A percentile compares a stretch with the other conserved stretches of the same genome.
Evolutionary conservation across 108 stramenopile species (phyloP).

Genomic region (Pseudonitzschia pungens): DNA sequence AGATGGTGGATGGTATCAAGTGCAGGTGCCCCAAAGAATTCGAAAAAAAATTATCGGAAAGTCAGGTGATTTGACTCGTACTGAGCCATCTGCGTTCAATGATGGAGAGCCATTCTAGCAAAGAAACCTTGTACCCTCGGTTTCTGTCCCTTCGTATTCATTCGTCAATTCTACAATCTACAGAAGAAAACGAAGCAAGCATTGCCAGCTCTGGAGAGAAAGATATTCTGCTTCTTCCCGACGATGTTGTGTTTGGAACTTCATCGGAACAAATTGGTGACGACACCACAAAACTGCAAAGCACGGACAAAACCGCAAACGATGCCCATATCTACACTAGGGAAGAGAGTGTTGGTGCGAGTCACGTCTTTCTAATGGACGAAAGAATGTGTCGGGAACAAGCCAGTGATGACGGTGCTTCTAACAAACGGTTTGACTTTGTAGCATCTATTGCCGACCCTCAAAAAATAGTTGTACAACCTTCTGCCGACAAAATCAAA

Average conservation of each 20-base stretch:
- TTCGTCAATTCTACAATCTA: background rate
- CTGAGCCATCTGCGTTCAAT: background rate
- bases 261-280: background rate
- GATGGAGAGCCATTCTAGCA: background rate
- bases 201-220: background rate
- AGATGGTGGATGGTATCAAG: background rate
- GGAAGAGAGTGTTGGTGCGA: background rate
- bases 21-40: background rate
- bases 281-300: background rate
- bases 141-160: constrained; percentile 8
- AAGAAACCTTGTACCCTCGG: background rate
- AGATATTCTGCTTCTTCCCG: constrained; percentile 4
- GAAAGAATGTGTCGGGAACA: background rate
- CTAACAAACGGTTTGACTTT: background rate
- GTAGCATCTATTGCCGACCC: background rate
- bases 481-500: constrained; percentile 29
- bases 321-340: background rate
- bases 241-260: background rate
- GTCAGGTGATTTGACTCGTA: background rate
- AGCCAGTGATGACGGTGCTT: background rate
- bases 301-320: background rate
- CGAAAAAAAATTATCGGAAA: background rate
- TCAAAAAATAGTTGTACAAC: constrained; percentile 18
- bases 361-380: background rate
- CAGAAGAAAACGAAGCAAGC: background rate